Base-by-base conservation (phyloP, 768 basidiomycete genomes). In the Suillus discolor region DNA sequence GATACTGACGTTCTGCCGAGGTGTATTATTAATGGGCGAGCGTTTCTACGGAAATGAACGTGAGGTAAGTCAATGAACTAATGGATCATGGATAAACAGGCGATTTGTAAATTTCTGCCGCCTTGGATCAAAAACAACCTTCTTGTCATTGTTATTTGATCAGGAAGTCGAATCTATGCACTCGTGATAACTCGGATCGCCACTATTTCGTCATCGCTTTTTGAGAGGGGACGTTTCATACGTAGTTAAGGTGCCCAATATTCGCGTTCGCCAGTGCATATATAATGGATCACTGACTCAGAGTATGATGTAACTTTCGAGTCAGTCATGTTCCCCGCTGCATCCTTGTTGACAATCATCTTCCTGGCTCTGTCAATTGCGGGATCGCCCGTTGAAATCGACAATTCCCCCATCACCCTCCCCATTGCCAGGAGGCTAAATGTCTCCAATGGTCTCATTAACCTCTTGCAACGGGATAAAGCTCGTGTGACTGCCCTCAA, bases 381-480 rank as follows among this genome's bases (percentile, higher is more conserved):
- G 55, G 82, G 82, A 57, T 81, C 79, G 51, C 82, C 83, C 1
- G 72, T 83, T 53, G 68, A 74, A 62, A 72, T 85, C 41, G 74
- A 78, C 63, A 71, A 78, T 62, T 76, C 79, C 12, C 76, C 72
- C 34, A 75, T 86, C 61, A 81, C 81, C 7, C 72, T 89, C 23
- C 79, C 85, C 25, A 73, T 90, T 55, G 82, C 85, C 23, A 83
- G 83, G 71, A 78, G 79, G 63, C 68, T 87, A 72, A 87, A 87
- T 74, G 64, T 79, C 66, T 84, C 79, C 7, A 83, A 83, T 53
- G 70, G 73, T 67, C 68, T 81, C 15, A 75, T 76, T 65, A 84
- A 84, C 65, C 74, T 90, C 57, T 65, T 88, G 34, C 73, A 79
- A 49, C 80, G 79, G 61, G 89, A 89, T 71, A 79, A 82, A 65